phyloP scores from a whole-genome alignment of 768 basidiomycete species.

The Leucocoprinus leucothites region DNA sequence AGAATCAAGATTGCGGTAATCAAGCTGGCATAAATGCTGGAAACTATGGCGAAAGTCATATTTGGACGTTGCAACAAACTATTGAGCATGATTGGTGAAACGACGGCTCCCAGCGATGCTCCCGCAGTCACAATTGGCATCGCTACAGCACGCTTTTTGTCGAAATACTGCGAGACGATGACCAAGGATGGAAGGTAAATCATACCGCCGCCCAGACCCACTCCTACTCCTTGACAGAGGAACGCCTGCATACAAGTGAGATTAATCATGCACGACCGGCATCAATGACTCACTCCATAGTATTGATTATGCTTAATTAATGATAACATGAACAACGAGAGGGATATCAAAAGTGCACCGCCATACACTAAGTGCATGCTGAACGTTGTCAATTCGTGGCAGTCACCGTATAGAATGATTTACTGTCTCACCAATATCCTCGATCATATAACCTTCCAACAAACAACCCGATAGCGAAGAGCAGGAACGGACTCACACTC shows the following conservation, averaged over 20 bases:
- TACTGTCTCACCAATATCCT: too few species aligned
- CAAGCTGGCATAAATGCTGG: slow-evolving; percentile 9
- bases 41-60: slow-evolving; percentile 23
- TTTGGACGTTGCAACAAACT: slow-evolving; percentile 29
- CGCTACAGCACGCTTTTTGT: slow-evolving; percentile 33
- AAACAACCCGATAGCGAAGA: too few species aligned
- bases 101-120: slow-evolving; percentile 20
- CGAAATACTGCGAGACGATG: slow-evolving; percentile 40
- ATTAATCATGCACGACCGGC: too few species aligned
- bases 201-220: slow-evolving; percentile 38
- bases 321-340: too few species aligned
- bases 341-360: too few species aligned
- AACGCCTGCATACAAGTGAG: slow-evolving; percentile 25
- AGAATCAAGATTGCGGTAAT: slow-evolving; percentile 6
- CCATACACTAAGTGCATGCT: too few species aligned
- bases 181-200: slow-evolving; percentile 37
- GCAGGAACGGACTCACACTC: too few species aligned
- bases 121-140: slow-evolving; percentile 28
- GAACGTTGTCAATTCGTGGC: too few species aligned
- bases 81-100: slow-evolving; percentile 49
- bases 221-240: slow-evolving; percentile 41
- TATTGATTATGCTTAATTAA: too few species aligned
- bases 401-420: too few species aligned
- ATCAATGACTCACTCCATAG: too few species aligned
- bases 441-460: too few species aligned